Percentiles rank a stretch among this genome's conserved stretches.
These are phyloP conservation scores for Dichotomopilus funicola DNA, from an alignment of 2,329 filamentous ascomycete genomes.

Conservation along the genomic window DNA sequence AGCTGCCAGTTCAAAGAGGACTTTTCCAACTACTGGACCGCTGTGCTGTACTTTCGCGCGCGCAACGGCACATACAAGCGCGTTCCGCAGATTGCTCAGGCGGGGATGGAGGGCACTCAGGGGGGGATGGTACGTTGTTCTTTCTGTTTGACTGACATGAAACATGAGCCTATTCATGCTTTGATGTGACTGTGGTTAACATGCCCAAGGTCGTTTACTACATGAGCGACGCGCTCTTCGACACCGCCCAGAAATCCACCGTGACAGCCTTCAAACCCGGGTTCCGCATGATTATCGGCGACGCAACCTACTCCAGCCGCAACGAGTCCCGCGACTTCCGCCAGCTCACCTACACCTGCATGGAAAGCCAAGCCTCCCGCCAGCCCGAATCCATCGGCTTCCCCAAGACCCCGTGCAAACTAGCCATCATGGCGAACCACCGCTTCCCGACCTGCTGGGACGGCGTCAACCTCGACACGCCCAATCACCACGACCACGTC, in stretches of 20 bases:
- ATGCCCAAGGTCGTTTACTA: constrained; percentile 37
- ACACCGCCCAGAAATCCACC: constrained; percentile 31
- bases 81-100: constrained; percentile 20
- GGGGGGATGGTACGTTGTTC: constrained; percentile 34
- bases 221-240: constrained; percentile 36
- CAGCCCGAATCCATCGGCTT: constrained; percentile 35
- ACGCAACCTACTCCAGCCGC: constrained; percentile 28
- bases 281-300: constrained; percentile 39
- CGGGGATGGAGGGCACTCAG: constrained; percentile 35
- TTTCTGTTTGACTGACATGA: neutral
- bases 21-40: constrained; percentile 27
- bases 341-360: constrained; percentile 36
- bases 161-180: no score
- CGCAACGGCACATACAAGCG: constrained; percentile 23
- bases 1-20: constrained; percentile 24
- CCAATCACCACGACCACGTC: constrained; percentile 40
- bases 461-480: constrained; percentile 40
- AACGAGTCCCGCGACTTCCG: constrained; percentile 33
- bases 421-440: constrained; percentile 40
- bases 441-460: constrained; percentile 48
- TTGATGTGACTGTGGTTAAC: neutral
- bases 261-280: constrained; percentile 39
- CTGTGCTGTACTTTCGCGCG: constrained; percentile 23
- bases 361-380: constrained; percentile 33
- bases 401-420: constrained; percentile 33